Evolutionary conservation across 208 protist species (phyloP).

Genomic region (Leptomonas pyrrhocoris): DNA sequence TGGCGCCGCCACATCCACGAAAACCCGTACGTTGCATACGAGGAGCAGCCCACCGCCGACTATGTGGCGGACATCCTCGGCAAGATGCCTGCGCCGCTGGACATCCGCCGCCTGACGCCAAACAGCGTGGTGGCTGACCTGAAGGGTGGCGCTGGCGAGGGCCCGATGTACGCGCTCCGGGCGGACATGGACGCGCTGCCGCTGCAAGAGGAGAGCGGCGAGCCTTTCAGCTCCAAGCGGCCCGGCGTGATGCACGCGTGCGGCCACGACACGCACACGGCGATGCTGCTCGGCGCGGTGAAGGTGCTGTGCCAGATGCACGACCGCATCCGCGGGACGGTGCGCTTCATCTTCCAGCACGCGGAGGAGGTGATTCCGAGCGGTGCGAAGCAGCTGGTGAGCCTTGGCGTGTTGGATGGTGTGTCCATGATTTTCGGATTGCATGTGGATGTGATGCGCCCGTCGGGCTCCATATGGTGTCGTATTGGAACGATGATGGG

Average conservation of each 20-base stretch:
- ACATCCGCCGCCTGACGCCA: slow-evolving; percentile 54
- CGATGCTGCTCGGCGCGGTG: slow-evolving; percentile 67
- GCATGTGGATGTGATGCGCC: slow-evolving; percentile 42
- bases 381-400: slow-evolving; percentile 61
- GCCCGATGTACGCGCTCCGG: slow-evolving; percentile 58
- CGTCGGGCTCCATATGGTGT: slow-evolving; percentile 24
- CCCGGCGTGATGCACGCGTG: no score
- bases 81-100: slow-evolving; percentile 52
- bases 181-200: no score
- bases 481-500: slow-evolving; percentile 42
- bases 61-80: slow-evolving; percentile 61
- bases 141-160: slow-evolving; percentile 52
- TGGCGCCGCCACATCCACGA: slow-evolving; percentile 78
- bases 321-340: slow-evolving; percentile 58
- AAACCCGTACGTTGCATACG: slow-evolving; percentile 58
- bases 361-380: slow-evolving; percentile 56
- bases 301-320: slow-evolving; percentile 57
- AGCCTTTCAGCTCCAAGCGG: no score
- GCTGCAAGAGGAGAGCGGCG: no score
- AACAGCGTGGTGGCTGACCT: slow-evolving; percentile 69
- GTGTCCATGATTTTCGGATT: slow-evolving; percentile 68
- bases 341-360: slow-evolving; percentile 78
- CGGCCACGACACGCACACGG: slow-evolving; percentile 73
- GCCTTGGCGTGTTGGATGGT: slow-evolving; percentile 52
- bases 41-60: slow-evolving; percentile 75